Evolutionary conservation across 169 alveolate species (phyloP).

Genomic region (Cryptosporidium baileyi): DNA sequence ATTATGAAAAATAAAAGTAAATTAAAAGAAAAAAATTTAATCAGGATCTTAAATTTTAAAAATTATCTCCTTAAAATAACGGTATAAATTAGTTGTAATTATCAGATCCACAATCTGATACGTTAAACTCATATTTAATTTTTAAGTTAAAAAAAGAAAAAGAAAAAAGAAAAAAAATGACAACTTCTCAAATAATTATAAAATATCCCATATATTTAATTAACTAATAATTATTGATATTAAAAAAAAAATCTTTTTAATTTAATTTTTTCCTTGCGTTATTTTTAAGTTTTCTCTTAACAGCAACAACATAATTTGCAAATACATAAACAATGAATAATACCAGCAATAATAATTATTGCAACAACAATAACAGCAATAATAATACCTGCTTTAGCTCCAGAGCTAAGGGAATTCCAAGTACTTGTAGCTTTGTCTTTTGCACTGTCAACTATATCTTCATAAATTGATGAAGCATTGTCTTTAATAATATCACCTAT

Average conservation of each 20-base stretch:
- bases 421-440: background rate
- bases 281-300: background rate
- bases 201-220: background rate
- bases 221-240: background rate
- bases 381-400: constrained; percentile 63
- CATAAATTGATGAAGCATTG: background rate
- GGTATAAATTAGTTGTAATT: no score
- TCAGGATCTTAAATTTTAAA: no score
- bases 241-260: background rate
- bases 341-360: constrained; percentile 48
- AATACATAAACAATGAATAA: constrained; percentile 47
- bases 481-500: background rate
- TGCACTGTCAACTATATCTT: background rate
- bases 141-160: no score
- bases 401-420: constrained; percentile 36
- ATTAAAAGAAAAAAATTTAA: no score
- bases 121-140: no score
- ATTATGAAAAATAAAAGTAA: no score
- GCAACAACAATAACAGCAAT: constrained; percentile 58
- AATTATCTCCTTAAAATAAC: no score
- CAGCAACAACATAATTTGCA: constrained; percentile 48
- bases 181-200: no score
- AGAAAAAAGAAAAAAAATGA: no score
- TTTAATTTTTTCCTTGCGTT: background rate
- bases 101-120: no score